These are phyloP conservation scores for Kwoniella sp. DNA, from an alignment of 768 basidiomycete species.

Conservation along the genomic window DNA sequence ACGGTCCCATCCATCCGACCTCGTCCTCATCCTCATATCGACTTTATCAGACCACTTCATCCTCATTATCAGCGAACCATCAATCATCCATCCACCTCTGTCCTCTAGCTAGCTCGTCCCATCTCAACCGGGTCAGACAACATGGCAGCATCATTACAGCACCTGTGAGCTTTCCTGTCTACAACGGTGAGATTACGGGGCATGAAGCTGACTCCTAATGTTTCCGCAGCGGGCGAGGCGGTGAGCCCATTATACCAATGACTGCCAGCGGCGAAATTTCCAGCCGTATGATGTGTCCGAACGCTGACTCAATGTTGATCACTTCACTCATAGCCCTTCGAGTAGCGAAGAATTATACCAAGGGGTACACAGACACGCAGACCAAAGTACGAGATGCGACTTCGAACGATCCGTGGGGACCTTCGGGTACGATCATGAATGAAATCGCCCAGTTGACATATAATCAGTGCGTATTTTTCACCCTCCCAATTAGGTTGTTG, in stretches of 20 bases:
- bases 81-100: background rate
- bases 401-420: constrained; percentile 97
- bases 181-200: background rate
- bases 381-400: constrained; percentile 95
- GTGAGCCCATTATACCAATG: constrained; percentile 28
- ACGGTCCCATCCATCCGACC: background rate
- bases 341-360: constrained; percentile 90
- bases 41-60: background rate
- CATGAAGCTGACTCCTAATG: constrained; percentile 13
- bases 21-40: background rate
- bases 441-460: constrained; percentile 95
- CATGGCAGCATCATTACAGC: constrained; percentile 40
- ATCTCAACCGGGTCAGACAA: background rate
- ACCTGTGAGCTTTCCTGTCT: constrained; percentile 32
- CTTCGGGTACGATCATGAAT: constrained; percentile 97
- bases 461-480: constrained; percentile 83
- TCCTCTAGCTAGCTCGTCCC: background rate
- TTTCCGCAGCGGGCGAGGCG: constrained; percentile 47
- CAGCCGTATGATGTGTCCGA: no score
- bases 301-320: no score
- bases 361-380: constrained; percentile 81
- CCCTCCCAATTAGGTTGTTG: no score
- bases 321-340: constrained; percentile 73
- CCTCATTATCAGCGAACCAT: background rate
- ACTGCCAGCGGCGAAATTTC: constrained; percentile 12